Conservation (phyloP, 2,329 filamentous ascomycete genomes). For the Aspergillus caelatus region DNA sequence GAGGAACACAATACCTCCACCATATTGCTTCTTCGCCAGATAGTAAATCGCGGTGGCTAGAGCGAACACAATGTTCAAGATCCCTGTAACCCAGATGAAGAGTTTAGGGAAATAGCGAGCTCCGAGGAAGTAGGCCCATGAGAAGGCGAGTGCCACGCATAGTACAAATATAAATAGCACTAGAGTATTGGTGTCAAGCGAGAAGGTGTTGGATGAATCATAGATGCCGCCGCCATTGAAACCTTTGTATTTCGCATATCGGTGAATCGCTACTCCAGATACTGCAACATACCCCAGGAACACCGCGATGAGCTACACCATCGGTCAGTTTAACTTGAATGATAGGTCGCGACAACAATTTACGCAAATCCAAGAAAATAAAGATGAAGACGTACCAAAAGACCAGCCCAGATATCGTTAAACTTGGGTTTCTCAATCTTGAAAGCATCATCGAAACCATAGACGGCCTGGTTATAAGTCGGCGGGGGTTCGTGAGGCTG, state of each 20-base stretch:
- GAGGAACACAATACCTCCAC: constrained; percentile 83
- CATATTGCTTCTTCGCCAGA: constrained; percentile 74
- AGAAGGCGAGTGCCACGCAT: constrained; percentile 71
- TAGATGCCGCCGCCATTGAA: constrained; percentile 76
- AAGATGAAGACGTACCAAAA: constrained; percentile 60
- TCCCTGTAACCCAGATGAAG: constrained; percentile 90
- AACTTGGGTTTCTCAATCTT: constrained; percentile 81
- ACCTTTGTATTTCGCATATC: constrained; percentile 67
- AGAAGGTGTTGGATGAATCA: constrained; percentile 65
- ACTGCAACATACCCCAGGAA: constrained; percentile 76
- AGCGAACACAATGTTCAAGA: constrained; percentile 81
- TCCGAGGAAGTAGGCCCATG: constrained; percentile 73
- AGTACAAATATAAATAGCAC: constrained; percentile 82
- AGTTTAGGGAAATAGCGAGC: constrained; percentile 81
- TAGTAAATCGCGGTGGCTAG: constrained; percentile 88
- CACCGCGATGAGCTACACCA: constrained; percentile 65
- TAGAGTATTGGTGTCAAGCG: constrained; percentile 79
- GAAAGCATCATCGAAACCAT: constrained; percentile 77
- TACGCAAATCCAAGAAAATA: no score
- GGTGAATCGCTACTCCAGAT: constrained; percentile 73
- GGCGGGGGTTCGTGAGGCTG: constrained; percentile 26
- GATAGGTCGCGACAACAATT: neutral
- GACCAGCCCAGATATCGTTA: constrained; percentile 86
- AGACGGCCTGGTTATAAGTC: constrained; percentile 36
- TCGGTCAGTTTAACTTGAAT: constrained; percentile 1